These are phyloP conservation scores for Citrus sp. DNA, from an alignment of 345 rosid species.

Conservation along the genomic window DNA sequence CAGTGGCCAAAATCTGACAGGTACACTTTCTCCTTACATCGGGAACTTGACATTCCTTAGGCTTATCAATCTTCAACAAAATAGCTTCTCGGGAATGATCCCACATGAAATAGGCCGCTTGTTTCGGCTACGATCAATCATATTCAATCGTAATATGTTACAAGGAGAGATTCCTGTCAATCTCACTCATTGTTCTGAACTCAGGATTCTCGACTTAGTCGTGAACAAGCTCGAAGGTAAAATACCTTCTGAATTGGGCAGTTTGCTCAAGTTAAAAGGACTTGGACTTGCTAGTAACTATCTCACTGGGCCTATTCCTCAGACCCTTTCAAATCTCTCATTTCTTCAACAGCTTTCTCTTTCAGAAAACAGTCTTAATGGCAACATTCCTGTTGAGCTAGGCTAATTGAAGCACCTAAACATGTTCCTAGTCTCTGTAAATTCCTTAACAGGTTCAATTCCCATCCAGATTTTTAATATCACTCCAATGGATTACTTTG, in stretches of 20 bases:
- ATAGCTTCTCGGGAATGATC: neutral
- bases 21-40: neutral
- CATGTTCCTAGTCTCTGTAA: conserved; percentile 17
- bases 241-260: conserved; percentile 26
- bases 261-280: conserved; percentile 14
- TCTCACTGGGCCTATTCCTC: conserved; percentile 25
- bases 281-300: conserved; percentile 20
- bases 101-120: neutral
- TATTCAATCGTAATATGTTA: neutral
- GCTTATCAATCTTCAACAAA: neutral
- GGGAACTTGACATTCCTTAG: neutral
- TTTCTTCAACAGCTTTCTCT: neutral
- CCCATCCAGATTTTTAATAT: conserved; percentile 25
- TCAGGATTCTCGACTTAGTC: conserved; percentile 13
- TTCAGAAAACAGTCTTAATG: conserved; percentile 23
- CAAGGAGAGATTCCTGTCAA: conserved; percentile 28
- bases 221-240: conserved; percentile 23
- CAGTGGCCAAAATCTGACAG: neutral
- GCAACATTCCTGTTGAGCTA: conserved; percentile 21
- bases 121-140: neutral
- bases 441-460: conserved; percentile 23
- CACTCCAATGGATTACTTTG: conserved; percentile 17
- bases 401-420: conserved; percentile 17
- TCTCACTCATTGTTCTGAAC: conserved; percentile 20
- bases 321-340: conserved; percentile 22